Evolutionary conservation across 2,329 filamentous ascomycete species (phyloP), one percentile per base, ranked within the genome.

Genomic region (Pyrenophora seminiperda): DNA sequence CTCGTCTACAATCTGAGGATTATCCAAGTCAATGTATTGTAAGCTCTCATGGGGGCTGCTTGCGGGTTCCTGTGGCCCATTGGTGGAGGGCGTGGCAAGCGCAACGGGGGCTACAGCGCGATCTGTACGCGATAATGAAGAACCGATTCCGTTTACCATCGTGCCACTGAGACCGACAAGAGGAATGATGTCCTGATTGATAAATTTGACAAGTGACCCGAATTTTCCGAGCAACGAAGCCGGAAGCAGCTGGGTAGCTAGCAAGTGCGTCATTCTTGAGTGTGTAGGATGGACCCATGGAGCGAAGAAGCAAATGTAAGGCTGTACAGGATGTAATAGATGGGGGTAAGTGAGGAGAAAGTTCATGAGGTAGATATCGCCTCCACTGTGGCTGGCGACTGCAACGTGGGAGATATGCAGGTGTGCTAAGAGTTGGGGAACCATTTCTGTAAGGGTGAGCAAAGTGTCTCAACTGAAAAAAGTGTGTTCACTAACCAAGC

Each of bases 301-400:
- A 7, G 66, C 66, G 45, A 69, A 70, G 53, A 69, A 65, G 47
- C 59, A 58, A 17, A 67, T 42, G 31, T 68, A 70, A 3, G 67
- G 66, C 18, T 45, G 56, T 2, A 43, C 36, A 5, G 66, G 67
- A 37, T 67, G 60, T 19, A 71, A 41, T 10, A 72, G 41, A 34
- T 63, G 47, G 7, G 66, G 64, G 36, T 67, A 61, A 6, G 54
- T 58, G 17, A 68, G 58, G 13, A 67, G 34, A 2, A 63, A 64
- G 47, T 70, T 69, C 34, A 70, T 41, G 11, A 60, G 54, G 54
- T 70, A 71, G 40, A 70, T 59, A 34, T 54, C 53, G 29, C 68
- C 68, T 31, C 65, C 67, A 37, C 67, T 71, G 50, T 71, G 66
- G 39, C 66, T 66, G 29, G 67, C 66, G 17, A 71, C 44, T n/a